Evolutionary conservation across 2,329 filamentous ascomycete species (phyloP).

Genomic region (Fusarium torulosum): DNA sequence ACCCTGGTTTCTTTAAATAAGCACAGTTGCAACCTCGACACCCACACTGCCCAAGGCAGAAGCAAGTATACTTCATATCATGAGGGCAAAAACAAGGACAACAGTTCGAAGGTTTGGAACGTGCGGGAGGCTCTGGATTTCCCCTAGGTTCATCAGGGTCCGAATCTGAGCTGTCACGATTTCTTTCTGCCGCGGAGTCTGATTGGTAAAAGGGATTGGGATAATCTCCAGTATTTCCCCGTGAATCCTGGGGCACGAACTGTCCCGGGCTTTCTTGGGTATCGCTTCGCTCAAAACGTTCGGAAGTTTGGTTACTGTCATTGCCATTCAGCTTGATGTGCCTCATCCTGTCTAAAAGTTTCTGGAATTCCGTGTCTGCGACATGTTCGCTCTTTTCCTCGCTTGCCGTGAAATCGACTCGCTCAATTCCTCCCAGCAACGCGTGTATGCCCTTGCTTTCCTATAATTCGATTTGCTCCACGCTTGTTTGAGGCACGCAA

Average conservation of each 20-base stretch:
- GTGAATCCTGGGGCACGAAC: neutral
- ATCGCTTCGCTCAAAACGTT: neutral
- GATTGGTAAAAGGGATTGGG: neutral
- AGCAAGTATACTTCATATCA: neutral
- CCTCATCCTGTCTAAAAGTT: neutral
- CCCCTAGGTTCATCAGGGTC: neutral
- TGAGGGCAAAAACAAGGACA: neutral
- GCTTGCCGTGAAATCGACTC: neutral
- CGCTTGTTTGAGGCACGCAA: neutral
- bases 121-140: neutral
- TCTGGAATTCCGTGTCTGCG: neutral
- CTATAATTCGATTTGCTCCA: neutral
- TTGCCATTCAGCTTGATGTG: neutral
- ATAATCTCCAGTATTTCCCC: too few relatives aligned
- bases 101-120: neutral
- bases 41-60: neutral
- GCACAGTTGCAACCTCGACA: neutral
- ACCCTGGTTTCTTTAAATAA: neutral
- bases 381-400: neutral
- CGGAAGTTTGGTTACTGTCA: neutral
- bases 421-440: neutral
- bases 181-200: neutral
- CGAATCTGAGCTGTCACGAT: neutral
- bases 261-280: neutral
- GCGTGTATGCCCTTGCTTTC: neutral